Evolutionary conservation across 2,329 filamentous ascomycete genomes (phyloP).

Genomic region (Aspergillus persii): DNA sequence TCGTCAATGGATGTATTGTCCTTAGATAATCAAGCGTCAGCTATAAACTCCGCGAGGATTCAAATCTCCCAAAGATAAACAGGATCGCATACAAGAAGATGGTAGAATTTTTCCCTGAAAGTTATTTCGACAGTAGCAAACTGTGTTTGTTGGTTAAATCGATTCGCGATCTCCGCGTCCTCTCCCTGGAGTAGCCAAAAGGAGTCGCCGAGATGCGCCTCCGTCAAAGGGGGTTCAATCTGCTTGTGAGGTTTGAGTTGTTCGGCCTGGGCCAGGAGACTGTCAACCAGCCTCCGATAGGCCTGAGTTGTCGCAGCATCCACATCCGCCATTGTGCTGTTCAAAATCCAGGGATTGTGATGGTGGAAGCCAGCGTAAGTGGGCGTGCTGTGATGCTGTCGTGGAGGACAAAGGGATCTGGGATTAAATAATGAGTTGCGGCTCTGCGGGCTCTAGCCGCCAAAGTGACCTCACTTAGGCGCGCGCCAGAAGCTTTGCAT

Average conservation of each 20-base stretch:
- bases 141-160: slow-evolving; percentile 53
- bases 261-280: slow-evolving; percentile 60
- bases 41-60: background rate
- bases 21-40: slow-evolving; percentile 43
- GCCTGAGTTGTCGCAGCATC: slow-evolving; percentile 37
- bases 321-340: slow-evolving; percentile 30
- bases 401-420: slow-evolving; percentile 4
- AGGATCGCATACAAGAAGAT: slow-evolving; percentile 63
- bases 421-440: slow-evolving; percentile 23
- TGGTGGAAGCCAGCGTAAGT: slow-evolving; percentile 4
- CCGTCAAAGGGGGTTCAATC: slow-evolving; percentile 73
- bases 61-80: background rate
- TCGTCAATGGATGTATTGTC: slow-evolving; percentile 73
- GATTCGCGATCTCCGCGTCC: slow-evolving; percentile 22
- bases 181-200: slow-evolving; percentile 39
- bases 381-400: slow-evolving; percentile 6
- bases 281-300: slow-evolving; percentile 55
- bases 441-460: slow-evolving; percentile 31
- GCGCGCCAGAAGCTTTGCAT: slow-evolving; percentile 30
- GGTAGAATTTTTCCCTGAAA: slow-evolving; percentile 75
- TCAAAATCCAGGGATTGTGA: background rate
- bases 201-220: slow-evolving; percentile 54
- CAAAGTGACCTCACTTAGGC: slow-evolving; percentile 22
- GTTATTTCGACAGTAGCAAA: slow-evolving; percentile 79
- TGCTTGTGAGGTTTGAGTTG: slow-evolving; percentile 57